Evolutionary conservation across 345 rosid species (phyloP), one percentile per base, ranked within the genome.

Genomic region (Pistacia integerrima): DNA sequence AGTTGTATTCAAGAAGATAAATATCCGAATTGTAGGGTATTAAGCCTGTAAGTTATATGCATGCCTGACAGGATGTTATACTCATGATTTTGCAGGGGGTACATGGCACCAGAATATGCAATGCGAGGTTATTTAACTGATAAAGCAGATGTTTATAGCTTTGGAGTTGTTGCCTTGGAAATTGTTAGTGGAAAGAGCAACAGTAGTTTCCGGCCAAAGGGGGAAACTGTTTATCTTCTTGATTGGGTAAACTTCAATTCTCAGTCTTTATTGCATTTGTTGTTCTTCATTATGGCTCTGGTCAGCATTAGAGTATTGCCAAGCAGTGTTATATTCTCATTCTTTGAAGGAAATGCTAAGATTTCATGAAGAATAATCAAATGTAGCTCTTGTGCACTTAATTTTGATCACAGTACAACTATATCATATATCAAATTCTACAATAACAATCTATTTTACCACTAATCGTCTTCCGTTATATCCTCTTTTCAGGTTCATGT

Each of bases 71-170:
- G 9, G 8, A 56, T 8, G 9, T 46, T 30, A 35, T 67, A 28
- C 14, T 46, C 14, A 36, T 48, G 13, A 11, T 65, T 63, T 17
- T 83, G 56, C 83, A 80, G 82, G 16, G 88, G 84, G 66, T 85
- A 82, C 38, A 82, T 82, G 85, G 85, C 85, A n/a, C 83, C 85
- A 2, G 85, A 82, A 71, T 84, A 84, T 35, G 87, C 83, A 48
- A 75, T 80, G 78, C 71, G 77, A 18, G 85, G 85, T 44, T 65
- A 85, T 74, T 66, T 85, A 71, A 77, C 82, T 10, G 75, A 77
- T 3, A 85, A 85, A 67, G 81, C 84, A 12, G 82, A 84, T 69
- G 81, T 82, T 8, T 82, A 84, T 65, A 84, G 85, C 77, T 84
- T 84, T 56, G 87, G 87, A 11, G 54, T 84, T 4, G 83, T 84